Evolutionary conservation across 768 basidiomycete species (phyloP).

Genomic region (Boletus barrowsii): DNA sequence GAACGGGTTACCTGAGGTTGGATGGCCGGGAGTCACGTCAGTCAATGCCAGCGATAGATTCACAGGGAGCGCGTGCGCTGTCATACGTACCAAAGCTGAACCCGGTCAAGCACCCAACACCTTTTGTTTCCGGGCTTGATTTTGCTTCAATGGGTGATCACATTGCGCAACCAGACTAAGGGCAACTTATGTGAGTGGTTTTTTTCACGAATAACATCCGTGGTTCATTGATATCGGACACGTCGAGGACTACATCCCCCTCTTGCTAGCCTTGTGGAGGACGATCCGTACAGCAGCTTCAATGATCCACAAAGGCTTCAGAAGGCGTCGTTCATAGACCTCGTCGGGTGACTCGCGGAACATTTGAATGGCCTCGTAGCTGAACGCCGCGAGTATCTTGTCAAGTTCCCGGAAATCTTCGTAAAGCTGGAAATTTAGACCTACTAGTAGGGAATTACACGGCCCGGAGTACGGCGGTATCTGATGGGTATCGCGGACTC

Average conservation of each 20-base stretch:
- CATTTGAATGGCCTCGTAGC: constrained; percentile 30
- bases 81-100: no score
- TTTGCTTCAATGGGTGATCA: no score
- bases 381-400: constrained; percentile 25
- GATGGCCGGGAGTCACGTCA: neutral
- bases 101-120: no score
- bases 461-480: no score
- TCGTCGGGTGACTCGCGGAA: constrained; percentile 22
- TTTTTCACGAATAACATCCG: constrained; percentile 16
- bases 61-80: no score
- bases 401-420: constrained; percentile 29
- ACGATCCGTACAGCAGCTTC: constrained; percentile 28
- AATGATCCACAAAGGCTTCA: neutral
- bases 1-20: constrained; percentile 38
- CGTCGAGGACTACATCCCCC: constrained; percentile 23
- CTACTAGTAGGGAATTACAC: no score
- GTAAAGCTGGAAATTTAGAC: constrained; percentile 8
- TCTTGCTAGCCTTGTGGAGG: constrained; percentile 25
- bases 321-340: neutral
- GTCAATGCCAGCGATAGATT: neutral
- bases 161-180: no score
- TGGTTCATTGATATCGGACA: constrained; percentile 10
- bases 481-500: no score
- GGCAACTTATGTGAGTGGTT: constrained; percentile 15
- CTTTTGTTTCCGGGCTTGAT: no score